Evolutionary conservation across 371 early-diverging fungal genomes (phyloP).

Genomic region (Actinomucor elegans): DNA sequence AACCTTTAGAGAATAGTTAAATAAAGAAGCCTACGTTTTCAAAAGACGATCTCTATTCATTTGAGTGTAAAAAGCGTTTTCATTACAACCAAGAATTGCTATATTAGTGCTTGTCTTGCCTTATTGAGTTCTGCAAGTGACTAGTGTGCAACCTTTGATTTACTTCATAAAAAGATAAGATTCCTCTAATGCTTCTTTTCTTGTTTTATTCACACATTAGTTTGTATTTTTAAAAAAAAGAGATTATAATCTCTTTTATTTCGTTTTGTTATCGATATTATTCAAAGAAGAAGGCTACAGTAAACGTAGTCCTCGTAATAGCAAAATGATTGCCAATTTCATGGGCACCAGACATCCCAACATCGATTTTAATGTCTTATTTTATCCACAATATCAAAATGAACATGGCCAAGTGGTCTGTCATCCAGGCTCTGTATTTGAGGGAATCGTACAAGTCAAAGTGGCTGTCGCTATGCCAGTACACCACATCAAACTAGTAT

Average conservation of each 20-base stretch:
- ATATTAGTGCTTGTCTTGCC: slow-evolving; percentile 6
- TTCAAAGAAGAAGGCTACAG: slow-evolving; percentile 32
- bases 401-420: slow-evolving; percentile 24
- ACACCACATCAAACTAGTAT: slow-evolving; percentile 27
- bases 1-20: neutral
- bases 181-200: neutral
- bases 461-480: slow-evolving; percentile 15
- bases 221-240: neutral
- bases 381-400: slow-evolving; percentile 26
- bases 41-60: too few species aligned
- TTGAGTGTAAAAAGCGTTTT: neutral
- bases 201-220: neutral
- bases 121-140: slow-evolving; percentile 7
- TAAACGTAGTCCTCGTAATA: slow-evolving; percentile 23
- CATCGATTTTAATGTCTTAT: slow-evolving; percentile 11
- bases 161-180: slow-evolving; percentile 8
- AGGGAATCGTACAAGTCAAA: slow-evolving; percentile 26
- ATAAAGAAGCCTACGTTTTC: neutral
- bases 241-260: neutral
- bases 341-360: slow-evolving; percentile 13
- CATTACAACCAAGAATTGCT: slow-evolving; percentile 4
- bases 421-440: slow-evolving; percentile 33
- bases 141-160: slow-evolving; percentile 4
- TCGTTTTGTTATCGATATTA: slow-evolving; percentile 21
- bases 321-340: slow-evolving; percentile 19